phyloP scores from a whole-genome alignment of 441 rosid genomes.

The Gossypium gossypioides region DNA sequence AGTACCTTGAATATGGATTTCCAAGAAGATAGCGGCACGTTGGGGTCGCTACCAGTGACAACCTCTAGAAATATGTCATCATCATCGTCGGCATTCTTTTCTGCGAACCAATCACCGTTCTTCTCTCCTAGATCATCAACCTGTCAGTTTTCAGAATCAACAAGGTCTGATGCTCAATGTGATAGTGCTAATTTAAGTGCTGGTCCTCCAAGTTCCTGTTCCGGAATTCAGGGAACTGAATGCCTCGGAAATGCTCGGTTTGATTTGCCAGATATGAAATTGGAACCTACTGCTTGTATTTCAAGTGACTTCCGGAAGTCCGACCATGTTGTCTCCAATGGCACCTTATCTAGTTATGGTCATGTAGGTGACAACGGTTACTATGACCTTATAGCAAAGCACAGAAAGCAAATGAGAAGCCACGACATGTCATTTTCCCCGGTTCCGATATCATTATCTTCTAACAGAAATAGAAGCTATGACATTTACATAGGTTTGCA shows the following conservation, averaged over 20 bases:
- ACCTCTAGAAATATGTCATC: conserved; percentile 74
- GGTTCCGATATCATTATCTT: conserved; percentile 48
- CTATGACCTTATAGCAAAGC: conserved; percentile 27
- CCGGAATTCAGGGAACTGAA: conserved; percentile 43
- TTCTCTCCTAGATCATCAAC: conserved; percentile 81
- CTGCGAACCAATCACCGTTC: conserved; percentile 89
- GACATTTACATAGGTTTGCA: conserved; percentile 76
- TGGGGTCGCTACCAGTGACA: conserved; percentile 38
- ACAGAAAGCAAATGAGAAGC: conserved; percentile 36
- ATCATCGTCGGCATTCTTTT: conserved; percentile 79
- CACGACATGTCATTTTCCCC: conserved; percentile 44
- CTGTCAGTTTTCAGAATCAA: conserved; percentile 47
- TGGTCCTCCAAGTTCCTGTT: conserved; percentile 46
- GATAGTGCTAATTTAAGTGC: conserved; percentile 35
- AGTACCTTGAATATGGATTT: conserved; percentile 42
- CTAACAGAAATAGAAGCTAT: conserved; percentile 58
- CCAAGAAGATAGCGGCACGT: conserved; percentile 65
- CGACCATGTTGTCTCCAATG: conserved; percentile 36
- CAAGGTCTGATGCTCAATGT: conserved; percentile 53
- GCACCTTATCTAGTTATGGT: conserved; percentile 33
- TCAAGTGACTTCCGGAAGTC: conserved; percentile 36
- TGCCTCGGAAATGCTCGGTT: conserved; percentile 28
- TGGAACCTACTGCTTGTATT: conserved; percentile 23
- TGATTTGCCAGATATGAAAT: conserved; percentile 31
- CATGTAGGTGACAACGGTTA: conserved; percentile 20